Evolutionary conservation across 495 filamentous ascomycete species (phyloP).

Genomic region (Chaetomium cochliodes): DNA sequence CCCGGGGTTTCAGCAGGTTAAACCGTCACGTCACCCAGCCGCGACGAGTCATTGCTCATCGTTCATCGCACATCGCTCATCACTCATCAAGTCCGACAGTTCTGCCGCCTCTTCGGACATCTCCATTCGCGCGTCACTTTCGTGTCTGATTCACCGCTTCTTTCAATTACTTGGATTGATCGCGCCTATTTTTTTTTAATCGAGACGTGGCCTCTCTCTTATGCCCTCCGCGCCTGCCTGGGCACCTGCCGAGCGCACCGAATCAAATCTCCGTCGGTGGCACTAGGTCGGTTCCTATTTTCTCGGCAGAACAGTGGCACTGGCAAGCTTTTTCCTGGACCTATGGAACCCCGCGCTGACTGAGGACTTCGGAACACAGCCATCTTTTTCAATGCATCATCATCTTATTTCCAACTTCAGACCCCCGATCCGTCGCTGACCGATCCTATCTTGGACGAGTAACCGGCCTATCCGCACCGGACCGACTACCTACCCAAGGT

Average conservation of each 20-base stretch:
- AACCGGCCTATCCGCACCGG: no score
- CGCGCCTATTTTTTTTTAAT: not conserved
- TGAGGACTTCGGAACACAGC: not conserved
- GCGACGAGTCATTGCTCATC: not conserved
- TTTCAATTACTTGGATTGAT: not conserved
- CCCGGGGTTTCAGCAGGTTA: not conserved
- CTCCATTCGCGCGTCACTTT: not conserved
- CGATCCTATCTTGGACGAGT: no score
- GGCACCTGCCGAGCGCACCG: no score
- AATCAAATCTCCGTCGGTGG: not conserved
- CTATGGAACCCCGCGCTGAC: constrained; percentile 3
- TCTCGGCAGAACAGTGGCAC: not conserved
- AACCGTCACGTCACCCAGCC: not conserved
- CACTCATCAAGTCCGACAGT: not conserved
- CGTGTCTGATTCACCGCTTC: not conserved
- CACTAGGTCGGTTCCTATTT: not conserved
- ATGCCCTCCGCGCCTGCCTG: not conserved
- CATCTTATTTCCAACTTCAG: no score
- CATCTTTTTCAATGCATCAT: no score
- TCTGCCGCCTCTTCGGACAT: not conserved
- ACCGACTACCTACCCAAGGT: no score
- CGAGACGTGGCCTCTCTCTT: not conserved
- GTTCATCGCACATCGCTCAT: not conserved
- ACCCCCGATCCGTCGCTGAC: no score
- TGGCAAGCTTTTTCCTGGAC: not conserved